Conservation (phyloP, 129 eudicot genomes). For the Lonicera japonica region DNA sequence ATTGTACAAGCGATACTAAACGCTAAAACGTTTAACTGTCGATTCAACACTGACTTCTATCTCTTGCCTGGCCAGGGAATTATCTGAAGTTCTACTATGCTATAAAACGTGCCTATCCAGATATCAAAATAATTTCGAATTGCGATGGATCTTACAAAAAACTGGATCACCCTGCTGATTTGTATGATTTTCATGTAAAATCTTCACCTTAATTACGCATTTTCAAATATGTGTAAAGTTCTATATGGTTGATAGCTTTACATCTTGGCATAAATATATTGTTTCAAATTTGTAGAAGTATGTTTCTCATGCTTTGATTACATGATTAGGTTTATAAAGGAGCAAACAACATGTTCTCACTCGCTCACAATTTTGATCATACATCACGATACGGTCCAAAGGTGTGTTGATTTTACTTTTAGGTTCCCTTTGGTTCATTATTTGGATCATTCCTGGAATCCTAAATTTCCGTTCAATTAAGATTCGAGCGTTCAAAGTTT, state of each 20-base stretch:
- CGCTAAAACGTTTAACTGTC: background rate
- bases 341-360: constrained; percentile 61
- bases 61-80: constrained; percentile 42
- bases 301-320: constrained; percentile 6
- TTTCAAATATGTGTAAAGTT: background rate
- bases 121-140: constrained; percentile 76
- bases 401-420: constrained; percentile 36
- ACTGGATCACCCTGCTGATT: constrained; percentile 87
- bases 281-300: background rate
- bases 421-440: background rate
- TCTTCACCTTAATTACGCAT: background rate
- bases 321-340: constrained; percentile 43
- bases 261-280: background rate
- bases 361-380: constrained; percentile 47
- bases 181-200: constrained; percentile 89
- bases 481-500: too few species aligned
- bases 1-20: too few species aligned
- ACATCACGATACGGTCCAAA: constrained; percentile 76
- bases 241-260: constrained; percentile 3
- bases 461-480: too few species aligned
- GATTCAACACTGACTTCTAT: background rate
- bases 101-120: constrained; percentile 67
- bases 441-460: too few species aligned
- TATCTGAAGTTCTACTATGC: constrained; percentile 79
- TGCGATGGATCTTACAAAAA: constrained; percentile 67